A percentile compares a stretch with the other conserved stretches of the same genome.
Conservation (phyloP, 257 asterid species). For the Prunella vulgaris region DNA sequence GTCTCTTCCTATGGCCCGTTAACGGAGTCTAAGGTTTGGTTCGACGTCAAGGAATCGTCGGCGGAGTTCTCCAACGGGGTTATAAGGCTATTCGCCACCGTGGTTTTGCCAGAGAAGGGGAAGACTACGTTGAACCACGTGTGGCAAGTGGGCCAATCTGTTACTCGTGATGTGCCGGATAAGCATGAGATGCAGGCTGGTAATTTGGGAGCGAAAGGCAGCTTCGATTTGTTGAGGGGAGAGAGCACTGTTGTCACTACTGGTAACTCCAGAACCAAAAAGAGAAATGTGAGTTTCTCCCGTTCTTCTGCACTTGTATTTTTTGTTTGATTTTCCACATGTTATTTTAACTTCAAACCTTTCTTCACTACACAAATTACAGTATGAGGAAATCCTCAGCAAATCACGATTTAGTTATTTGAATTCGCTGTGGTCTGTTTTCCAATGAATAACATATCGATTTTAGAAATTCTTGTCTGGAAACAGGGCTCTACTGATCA, state of each 20-base stretch:
- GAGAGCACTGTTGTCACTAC: constrained; percentile 29
- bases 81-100: constrained; percentile 56
- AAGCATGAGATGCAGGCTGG: constrained; percentile 41
- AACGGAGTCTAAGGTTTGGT: constrained; percentile 54
- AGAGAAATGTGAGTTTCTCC: constrained; percentile 58
- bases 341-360: neutral
- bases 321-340: neutral
- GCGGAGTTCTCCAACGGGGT: constrained; percentile 40
- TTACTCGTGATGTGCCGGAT: constrained; percentile 41
- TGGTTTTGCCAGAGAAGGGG: constrained; percentile 53
- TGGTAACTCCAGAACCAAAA: constrained; percentile 42
- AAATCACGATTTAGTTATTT: neutral
- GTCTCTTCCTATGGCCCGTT: constrained; percentile 29
- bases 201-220: constrained; percentile 44
- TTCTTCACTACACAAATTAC: neutral
- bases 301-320: neutral
- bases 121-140: constrained; percentile 49
- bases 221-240: constrained; percentile 51
- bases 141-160: constrained; percentile 69
- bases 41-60: constrained; percentile 41
- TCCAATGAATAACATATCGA: neutral
- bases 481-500: constrained; percentile 1
- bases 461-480: neutral
- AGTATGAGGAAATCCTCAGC: neutral
- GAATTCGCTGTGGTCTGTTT: neutral